Conservation (phyloP, 176 grass and related monocot species). For the Ensete glaucum region DNA sequence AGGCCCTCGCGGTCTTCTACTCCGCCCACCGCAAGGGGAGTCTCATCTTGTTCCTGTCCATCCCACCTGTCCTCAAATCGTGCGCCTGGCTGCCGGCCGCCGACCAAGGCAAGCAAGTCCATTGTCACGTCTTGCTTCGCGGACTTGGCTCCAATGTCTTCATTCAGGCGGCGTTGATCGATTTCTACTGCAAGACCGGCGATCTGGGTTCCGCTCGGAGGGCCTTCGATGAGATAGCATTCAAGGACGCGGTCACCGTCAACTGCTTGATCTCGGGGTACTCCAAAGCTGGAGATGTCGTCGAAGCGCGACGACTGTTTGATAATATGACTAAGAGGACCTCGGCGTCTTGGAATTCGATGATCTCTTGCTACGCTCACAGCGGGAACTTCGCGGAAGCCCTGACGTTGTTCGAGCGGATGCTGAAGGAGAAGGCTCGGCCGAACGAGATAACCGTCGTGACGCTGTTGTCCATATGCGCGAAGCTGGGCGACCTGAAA, state of each 20-base stretch:
- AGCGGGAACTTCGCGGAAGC: constrained; percentile 42
- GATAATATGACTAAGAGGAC: constrained; percentile 57
- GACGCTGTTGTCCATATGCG: constrained; percentile 63
- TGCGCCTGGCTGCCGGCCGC: constrained; percentile 31
- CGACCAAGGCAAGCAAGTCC: constrained; percentile 49
- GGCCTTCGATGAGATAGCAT: constrained; percentile 41
- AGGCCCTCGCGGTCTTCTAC: constrained; percentile 34
- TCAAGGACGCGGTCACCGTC: constrained; percentile 54
- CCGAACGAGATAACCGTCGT: constrained; percentile 59
- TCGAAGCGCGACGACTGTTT: constrained; percentile 50
- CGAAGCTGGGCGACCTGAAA: constrained; percentile 55
- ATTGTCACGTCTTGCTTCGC: constrained; percentile 45
- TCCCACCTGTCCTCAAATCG: constrained; percentile 49
- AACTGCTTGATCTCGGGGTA: constrained; percentile 84
- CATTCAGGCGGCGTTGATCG: constrained; percentile 52
- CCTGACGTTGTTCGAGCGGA: constrained; percentile 52
- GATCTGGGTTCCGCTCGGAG: constrained; percentile 47
- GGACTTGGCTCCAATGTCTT: constrained; percentile 39
- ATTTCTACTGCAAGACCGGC: constrained; percentile 77
- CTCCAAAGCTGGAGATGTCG: constrained; percentile 46
- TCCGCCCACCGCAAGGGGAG: constrained; percentile 34
- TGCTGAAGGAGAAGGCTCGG: constrained; percentile 43
- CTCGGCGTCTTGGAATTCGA: constrained; percentile 75
- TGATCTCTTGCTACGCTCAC: constrained; percentile 64
- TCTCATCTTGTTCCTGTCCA: constrained; percentile 22